Evolutionary conservation across 2,329 filamentous ascomycete species (phyloP).

Genomic region (Claviceps quebecensis): DNA sequence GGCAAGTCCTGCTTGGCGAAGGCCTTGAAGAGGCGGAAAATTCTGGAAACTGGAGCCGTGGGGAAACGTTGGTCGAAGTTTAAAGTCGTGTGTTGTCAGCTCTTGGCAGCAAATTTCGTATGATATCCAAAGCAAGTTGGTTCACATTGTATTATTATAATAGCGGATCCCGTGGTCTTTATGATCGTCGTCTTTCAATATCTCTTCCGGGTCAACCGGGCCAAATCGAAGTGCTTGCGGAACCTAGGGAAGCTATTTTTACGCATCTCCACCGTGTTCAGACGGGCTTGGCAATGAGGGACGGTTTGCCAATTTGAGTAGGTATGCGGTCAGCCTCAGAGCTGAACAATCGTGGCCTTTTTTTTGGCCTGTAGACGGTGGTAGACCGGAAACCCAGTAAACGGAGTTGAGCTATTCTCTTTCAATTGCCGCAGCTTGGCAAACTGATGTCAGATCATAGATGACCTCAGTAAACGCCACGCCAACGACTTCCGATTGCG

Average conservation of each 20-base stretch:
- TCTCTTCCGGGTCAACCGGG: not conserved
- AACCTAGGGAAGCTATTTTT: not conserved
- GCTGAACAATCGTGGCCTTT: no score
- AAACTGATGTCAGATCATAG: no score
- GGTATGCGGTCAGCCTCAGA: not conserved
- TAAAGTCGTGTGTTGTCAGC: not conserved
- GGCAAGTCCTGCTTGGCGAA: slow-evolving; percentile 25
- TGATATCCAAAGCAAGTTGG: not conserved
- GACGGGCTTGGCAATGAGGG: not conserved
- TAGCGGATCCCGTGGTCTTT: not conserved
- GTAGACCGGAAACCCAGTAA: no score
- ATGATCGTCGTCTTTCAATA: not conserved
- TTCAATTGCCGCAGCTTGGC: no score
- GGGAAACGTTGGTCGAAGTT: slow-evolving; percentile 3
- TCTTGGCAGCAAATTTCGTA: slow-evolving; percentile 2
- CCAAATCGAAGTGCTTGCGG: not conserved
- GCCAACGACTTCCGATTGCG: no score
- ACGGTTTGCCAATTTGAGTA: not conserved
- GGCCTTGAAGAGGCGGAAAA: slow-evolving; percentile 1
- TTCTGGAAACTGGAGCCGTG: not conserved
- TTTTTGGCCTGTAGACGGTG: no score
- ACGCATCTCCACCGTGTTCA: not conserved
- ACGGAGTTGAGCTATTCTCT: no score
- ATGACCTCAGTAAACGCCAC: no score
- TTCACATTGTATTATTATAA: not conserved